Evolutionary conservation across 768 basidiomycete genomes (phyloP), one percentile per base, ranked within the genome.

Genomic region (Tephrocybe sp.): DNA sequence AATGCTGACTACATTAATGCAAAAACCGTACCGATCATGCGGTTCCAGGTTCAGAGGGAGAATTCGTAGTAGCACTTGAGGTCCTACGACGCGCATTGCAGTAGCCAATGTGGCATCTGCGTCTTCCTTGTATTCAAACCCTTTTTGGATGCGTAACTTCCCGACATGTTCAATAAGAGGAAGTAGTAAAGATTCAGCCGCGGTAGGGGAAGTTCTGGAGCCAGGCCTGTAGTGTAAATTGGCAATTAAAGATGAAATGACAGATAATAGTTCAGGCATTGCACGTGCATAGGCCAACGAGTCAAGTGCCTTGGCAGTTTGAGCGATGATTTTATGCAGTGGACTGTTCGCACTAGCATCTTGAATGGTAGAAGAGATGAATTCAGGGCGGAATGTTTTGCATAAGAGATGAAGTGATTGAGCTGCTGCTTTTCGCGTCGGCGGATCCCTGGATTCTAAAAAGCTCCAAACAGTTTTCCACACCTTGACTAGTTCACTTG

Each of bases 11-110:
- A n/a, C n/a, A n/a, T 30, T 49, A 34, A 33, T 23, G 2, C 35
- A 31, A 30, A 31, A 17, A 33, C 72, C 83, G 53, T 71, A 94
- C 90, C 87, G 75, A 50, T 89, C 84, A 45, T 76, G 74, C 4
- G 91, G 85, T 54, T 94, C 87, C 33, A 99, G 73, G 59, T 96
- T 95, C 44, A 98, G 71, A 9, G 97, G 97, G 36, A 98, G 72
- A 17, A 75, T 71, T 17, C 73, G 68, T 31, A 99, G 72, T 3
- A 98, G 63, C 1, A 84, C 83, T 52, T 87, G 82, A 5, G 96
- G 94, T 4, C 97, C 97, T 40, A 97, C 70, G 4, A 91, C 77
- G 52, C 83, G 81, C 80, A 97, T 89, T 0, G 93, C 91, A 20
- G 82, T 79, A 1, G 87, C 83, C 32, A 98, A 71, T 0, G 87